Percentiles rank a stretch among this genome's conserved stretches.
Conservation (phyloP, 225 moss, liverwort and hornwort genomes). For the Polytrichum formosum region DNA sequence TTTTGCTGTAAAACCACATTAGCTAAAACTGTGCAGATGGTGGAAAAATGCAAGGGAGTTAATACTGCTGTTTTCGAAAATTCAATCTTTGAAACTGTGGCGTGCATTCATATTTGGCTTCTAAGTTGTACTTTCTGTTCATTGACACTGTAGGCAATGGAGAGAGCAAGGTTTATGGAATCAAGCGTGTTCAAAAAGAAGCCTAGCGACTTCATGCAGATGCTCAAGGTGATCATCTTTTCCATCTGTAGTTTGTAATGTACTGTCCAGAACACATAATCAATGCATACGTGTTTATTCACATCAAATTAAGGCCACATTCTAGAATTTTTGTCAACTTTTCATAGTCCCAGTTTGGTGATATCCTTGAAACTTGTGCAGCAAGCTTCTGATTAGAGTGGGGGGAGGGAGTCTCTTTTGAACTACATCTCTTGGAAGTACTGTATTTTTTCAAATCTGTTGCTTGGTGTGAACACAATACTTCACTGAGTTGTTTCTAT, state of each 20-base stretch:
- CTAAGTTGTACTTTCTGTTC: background rate
- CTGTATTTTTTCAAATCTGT: too few species aligned
- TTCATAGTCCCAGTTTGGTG: too few species aligned
- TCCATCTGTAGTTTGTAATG: background rate
- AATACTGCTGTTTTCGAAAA: background rate
- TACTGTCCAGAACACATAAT: too few species aligned
- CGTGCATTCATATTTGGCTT: background rate
- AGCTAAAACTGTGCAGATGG: background rate
- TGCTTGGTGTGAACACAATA: too few species aligned
- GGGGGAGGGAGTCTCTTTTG: too few species aligned
- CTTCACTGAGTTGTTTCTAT: too few species aligned
- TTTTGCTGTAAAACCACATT: background rate
- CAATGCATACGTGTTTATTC: too few species aligned
- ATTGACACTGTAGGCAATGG: conserved; percentile 61
- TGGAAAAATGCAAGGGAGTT: background rate
- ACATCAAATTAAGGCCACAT: too few species aligned
- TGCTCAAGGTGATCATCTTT: conserved; percentile 74
- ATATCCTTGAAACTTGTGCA: too few species aligned
- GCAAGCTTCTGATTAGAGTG: too few species aligned
- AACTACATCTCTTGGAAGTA: too few species aligned
- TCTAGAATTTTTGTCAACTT: too few species aligned
- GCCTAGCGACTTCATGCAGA: conserved; percentile 94
- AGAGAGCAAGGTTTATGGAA: conserved; percentile 70
- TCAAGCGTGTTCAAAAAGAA: conserved; percentile 91
- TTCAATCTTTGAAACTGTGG: background rate